phyloP scores from a whole-genome alignment of 1,284 basidiomycete species.

The Melampsora americana region DNA sequence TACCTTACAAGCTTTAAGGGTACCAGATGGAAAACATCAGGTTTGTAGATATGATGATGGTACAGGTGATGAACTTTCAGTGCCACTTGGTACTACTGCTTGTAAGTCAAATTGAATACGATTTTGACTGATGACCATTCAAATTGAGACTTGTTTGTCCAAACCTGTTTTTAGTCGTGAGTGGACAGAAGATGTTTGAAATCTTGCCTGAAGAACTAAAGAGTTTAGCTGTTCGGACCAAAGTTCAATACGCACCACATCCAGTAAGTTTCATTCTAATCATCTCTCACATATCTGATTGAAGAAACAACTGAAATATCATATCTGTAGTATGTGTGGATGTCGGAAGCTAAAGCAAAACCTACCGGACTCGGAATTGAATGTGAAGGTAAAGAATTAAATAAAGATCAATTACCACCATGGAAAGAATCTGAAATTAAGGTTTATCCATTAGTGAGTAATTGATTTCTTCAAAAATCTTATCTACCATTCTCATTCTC shows the following conservation, averaged over 20 bases:
- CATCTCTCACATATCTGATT: too few relatives aligned
- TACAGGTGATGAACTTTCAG: slow-evolving; percentile 72
- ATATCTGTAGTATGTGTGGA: slow-evolving; percentile 55
- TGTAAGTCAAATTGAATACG: slow-evolving; percentile 61
- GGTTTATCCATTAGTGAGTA: slow-evolving; percentile 65
- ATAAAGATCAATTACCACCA: slow-evolving; percentile 64
- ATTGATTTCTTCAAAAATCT: background rate
- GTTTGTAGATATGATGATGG: slow-evolving; percentile 80
- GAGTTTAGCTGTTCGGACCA: slow-evolving; percentile 74
- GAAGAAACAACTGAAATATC: slow-evolving; percentile 58
- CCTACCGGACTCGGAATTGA: slow-evolving; percentile 75
- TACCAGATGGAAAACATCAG: slow-evolving; percentile 69
- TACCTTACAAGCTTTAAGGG: slow-evolving; percentile 73
- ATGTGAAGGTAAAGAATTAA: slow-evolving; percentile 67
- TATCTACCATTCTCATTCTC: background rate
- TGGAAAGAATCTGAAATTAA: slow-evolving; percentile 73
- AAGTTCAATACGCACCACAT: slow-evolving; percentile 61
- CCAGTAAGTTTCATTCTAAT: too few relatives aligned
- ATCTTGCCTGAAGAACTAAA: slow-evolving; percentile 70
- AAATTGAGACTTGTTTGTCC: background rate
- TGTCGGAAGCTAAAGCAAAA: slow-evolving; percentile 69
- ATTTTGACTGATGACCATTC: background rate
- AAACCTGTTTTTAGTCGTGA: slow-evolving; percentile 54
- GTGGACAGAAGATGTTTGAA: slow-evolving; percentile 80
- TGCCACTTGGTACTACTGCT: slow-evolving; percentile 81